Evolutionary conservation across 306 rosid species (phyloP).

Genomic region (Cucurbita argyrosperma): DNA sequence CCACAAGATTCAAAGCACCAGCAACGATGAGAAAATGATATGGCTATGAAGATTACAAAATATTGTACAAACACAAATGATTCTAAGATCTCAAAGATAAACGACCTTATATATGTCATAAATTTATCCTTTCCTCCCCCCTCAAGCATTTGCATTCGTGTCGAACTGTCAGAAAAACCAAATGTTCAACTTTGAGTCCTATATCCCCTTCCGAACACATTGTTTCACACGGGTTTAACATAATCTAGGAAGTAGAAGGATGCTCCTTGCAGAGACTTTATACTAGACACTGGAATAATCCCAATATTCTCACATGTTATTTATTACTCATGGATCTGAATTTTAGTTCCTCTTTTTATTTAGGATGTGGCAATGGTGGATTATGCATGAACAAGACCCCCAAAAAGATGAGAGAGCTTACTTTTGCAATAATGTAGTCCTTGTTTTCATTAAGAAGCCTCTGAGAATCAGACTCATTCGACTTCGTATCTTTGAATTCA

Average conservation of each 20-base stretch:
- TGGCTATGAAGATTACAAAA: neutral
- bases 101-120: neutral
- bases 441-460: conserved; percentile 24
- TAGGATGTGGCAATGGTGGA: neutral
- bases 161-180: neutral
- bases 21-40: neutral
- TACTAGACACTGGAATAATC: neutral
- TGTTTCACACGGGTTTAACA: neutral
- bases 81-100: neutral
- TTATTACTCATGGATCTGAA: neutral
- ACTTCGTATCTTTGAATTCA: conserved; percentile 22
- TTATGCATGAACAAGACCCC: neutral
- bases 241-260: neutral
- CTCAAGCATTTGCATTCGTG: neutral
- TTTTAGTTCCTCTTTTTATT: neutral
- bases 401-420: conserved; percentile 15
- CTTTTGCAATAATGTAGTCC: conserved; percentile 52
- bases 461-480: conserved; percentile 22
- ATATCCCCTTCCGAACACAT: neutral
- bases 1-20: neutral
- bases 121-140: neutral
- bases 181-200: neutral
- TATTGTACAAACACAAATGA: neutral
- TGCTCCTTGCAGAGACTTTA: neutral
- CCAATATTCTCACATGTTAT: neutral